phyloP scores from a whole-genome alignment of 129 eudicot genomes.

The Escallonia rubra region DNA sequence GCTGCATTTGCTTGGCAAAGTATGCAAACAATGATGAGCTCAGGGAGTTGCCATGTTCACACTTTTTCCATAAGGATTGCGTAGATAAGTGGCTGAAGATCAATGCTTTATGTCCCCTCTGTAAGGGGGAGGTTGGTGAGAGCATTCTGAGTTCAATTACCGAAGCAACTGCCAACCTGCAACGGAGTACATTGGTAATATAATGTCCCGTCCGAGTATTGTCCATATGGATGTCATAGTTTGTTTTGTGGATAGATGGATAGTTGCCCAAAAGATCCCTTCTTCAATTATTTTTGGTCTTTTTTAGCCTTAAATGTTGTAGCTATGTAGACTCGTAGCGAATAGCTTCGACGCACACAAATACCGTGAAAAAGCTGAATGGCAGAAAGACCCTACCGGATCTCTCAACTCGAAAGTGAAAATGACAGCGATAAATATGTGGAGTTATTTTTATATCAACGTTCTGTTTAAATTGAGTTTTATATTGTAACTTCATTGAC shows the following conservation, averaged over 20 bases:
- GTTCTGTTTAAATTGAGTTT: too few relatives aligned
- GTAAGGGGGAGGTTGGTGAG: constrained; percentile 91
- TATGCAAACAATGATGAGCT: constrained; percentile 87
- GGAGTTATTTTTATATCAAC: too few relatives aligned
- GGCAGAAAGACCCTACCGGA: too few relatives aligned
- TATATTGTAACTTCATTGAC: too few relatives aligned
- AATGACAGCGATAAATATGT: too few relatives aligned
- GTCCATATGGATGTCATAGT: constrained; percentile 14
- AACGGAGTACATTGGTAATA: constrained; percentile 24
- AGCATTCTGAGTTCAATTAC: constrained; percentile 52
- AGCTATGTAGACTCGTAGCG: too few relatives aligned
- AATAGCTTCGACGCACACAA: too few relatives aligned
- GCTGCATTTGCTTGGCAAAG: constrained; percentile 90
- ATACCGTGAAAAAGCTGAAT: too few relatives aligned
- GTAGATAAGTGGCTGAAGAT: constrained; percentile 96
- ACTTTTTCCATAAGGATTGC: constrained; percentile 86
- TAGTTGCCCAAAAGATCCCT: too few relatives aligned
- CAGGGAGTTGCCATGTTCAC: constrained; percentile 77
- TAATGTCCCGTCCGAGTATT: constrained; percentile 9
- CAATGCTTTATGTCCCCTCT: constrained; percentile 81
- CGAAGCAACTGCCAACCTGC: constrained; percentile 61
- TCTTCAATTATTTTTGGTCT: too few relatives aligned
- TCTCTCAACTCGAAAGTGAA: too few relatives aligned
- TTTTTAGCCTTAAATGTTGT: too few relatives aligned
- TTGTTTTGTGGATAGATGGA: not conserved